A percentile compares a stretch with the other conserved stretches of the same genome.
Conservation (phyloP, 1,139 yeast genomes). For the Nakaseomyces glabratus region DNA sequence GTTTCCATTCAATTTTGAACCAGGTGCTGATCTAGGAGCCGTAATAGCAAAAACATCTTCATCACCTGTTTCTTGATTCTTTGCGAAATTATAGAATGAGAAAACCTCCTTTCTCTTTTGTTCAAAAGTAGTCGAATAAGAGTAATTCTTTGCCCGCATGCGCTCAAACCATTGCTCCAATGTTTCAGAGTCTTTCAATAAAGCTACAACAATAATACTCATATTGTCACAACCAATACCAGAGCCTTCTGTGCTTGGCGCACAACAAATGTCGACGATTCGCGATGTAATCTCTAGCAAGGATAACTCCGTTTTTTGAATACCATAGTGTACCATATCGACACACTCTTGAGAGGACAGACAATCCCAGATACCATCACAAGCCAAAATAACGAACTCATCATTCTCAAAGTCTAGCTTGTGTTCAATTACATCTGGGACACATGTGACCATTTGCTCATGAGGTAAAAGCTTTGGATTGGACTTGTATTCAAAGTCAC, state of each 20-base stretch:
- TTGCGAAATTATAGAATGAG: constrained; percentile 31
- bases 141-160: constrained; percentile 46
- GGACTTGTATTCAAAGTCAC: constrained; percentile 91
- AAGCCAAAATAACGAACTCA: constrained; percentile 86
- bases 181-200: constrained; percentile 61
- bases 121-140: constrained; percentile 41
- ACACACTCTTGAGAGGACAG: constrained; percentile 87
- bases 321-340: constrained; percentile 87
- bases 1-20: constrained; percentile 8
- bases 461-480: constrained; percentile 77
- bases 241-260: constrained; percentile 84
- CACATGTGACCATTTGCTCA: constrained; percentile 91
- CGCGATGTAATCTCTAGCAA: constrained; percentile 73
- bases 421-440: constrained; percentile 85
- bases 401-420: constrained; percentile 52
- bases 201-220: constrained; percentile 88
- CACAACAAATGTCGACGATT: constrained; percentile 90
- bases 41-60: constrained; percentile 29
- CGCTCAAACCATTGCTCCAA: constrained; percentile 81
- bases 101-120: constrained; percentile 32
- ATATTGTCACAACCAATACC: constrained; percentile 98
- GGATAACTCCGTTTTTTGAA: constrained; percentile 52
- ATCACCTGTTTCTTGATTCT: constrained; percentile 29
- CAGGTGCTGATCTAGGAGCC: constrained; percentile 16
- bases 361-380: constrained; percentile 99